Evolutionary conservation across 2,329 filamentous ascomycete species (phyloP).

Genomic region (Claviceps sp.): DNA sequence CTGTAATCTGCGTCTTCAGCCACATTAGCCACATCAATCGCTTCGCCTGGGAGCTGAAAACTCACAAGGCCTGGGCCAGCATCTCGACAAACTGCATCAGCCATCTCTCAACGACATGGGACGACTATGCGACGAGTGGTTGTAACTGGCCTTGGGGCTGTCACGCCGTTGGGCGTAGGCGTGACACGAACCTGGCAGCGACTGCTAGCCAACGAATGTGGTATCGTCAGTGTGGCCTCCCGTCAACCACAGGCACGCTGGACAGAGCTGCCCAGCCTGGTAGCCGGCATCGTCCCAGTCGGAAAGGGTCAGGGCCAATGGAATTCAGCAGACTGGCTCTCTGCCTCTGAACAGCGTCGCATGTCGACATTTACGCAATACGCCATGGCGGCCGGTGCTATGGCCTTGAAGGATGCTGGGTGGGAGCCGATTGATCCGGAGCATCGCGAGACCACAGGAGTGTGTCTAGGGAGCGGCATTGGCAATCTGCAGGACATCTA

Average conservation of each 20-base stretch:
- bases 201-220: constrained; percentile 66
- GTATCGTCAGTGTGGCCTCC: constrained; percentile 59
- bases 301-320: constrained; percentile 29
- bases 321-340: constrained; percentile 41
- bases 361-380: constrained; percentile 92
- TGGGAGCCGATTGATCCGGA: constrained; percentile 52
- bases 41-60: too few species aligned
- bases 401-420: constrained; percentile 71
- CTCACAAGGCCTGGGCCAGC: too few species aligned
- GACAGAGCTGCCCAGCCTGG: constrained; percentile 63
- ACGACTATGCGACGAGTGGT: constrained; percentile 57
- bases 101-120: constrained; percentile 19
- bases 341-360: constrained; percentile 46
- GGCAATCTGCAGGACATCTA: constrained; percentile 89
- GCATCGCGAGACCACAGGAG: constrained; percentile 65
- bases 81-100: background rate
- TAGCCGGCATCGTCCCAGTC: constrained; percentile 68
- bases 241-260: constrained; percentile 46
- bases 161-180: constrained; percentile 74
- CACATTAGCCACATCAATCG: too few species aligned
- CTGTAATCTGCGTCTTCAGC: too few species aligned
- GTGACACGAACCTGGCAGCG: constrained; percentile 66
- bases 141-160: constrained; percentile 68
- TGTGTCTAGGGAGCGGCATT: constrained; percentile 90
- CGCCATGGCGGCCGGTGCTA: constrained; percentile 71